Base-by-base conservation (phyloP, 31 red algal genomes). In the Pterothamnion heteromorphum region DNA sequence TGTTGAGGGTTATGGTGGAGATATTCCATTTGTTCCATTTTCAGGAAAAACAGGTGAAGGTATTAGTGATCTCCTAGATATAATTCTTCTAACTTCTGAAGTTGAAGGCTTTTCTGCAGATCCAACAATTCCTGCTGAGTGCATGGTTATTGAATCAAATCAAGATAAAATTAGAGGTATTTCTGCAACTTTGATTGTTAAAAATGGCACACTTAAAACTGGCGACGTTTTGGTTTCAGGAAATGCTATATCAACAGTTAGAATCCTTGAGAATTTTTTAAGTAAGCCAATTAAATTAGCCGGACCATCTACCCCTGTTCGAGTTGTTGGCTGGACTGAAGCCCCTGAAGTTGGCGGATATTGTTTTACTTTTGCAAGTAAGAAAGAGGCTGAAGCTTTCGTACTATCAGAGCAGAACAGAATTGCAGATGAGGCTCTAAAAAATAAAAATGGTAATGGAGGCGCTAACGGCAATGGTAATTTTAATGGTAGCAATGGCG, bases 1-100 rank as follows among this genome's bases (percentile, higher is more conserved):
- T 27, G 92, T 95, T 3, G 94, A 95, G 34, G 41, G 51, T 74
- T 22, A 74, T 33, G 93, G 93, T 43, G 94, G 94, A 27, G 80
- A 92, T 24, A 71, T 93, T 28, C 92, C 88, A 31, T 74, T 44
- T 58, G 85, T 94, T 22, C 72, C 87, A 41, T 36, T 95, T 35
- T 94, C 93, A 4, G 94, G 92, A 23, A 32, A 80, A 27, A 95
- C 85, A 38, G 89, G 94, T 28, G 80, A 91, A 31, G 41, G 80
- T 51, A 78, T 95, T 28, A 83, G 94, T 44, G 82, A 57, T 28
- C 43, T 89, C 22, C 43, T 44, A 21, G 86, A 89, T 27, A 27
- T 35, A 27, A 58, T 89, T 28, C 24, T 39, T 24, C 81, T 86
- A 35, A 24, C 28, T 27, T 36, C 35, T 28, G 86, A 89, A 57